Base-by-base conservation (phyloP, 345 rosid genomes). In the Salix exigua region DNA sequence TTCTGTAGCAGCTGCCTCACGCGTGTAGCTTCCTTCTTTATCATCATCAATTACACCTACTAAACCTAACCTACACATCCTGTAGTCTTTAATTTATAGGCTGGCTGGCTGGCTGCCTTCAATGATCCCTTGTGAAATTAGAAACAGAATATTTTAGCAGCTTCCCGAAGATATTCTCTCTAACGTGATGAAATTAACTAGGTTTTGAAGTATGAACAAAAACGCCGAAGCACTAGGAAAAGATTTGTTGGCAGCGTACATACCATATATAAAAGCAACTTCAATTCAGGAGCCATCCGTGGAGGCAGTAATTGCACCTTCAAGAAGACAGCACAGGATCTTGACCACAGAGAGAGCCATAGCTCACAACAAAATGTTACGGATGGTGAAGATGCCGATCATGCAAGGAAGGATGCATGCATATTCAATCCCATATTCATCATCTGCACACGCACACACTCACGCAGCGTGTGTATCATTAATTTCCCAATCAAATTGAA, bases 41-140 rank as follows among this genome's bases (percentile, higher is more conserved):
- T 78, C 76, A 64, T 79, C 78, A 84, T 79, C 68, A 71, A 85
- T 85, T 67, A 84, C 53, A 74, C 80, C 90, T 87, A 82, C 73
- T 38, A 84, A 77, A 79, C 89, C 89, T 89, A 87, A 78, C 83
- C 88, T 84, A 76, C 78, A 70, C 37, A 64, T 53, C 65, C 72
- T 35, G 37, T 72, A 31, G 31, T 61, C 77, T 83, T 77, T 31
- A 4, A 31, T 31, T 31, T 81, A 69, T 75, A 75, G 81, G 35
- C 35, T 33, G 81, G 69, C 71, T 6, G 44, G 40, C n/a, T n/a
- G n/a, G n/a, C 23, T 9, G 12, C 10, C 6, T 28, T 58, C 25
- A 58, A 58, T 9, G 28, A 25, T 58, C 28, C 23, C 23, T 58
- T 58, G 6, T n/a, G 28, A 26, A 10, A 58, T 23, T 58, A 23